Conservation (phyloP, 257 asterid species). For the Galeopsis tetrahit region DNA sequence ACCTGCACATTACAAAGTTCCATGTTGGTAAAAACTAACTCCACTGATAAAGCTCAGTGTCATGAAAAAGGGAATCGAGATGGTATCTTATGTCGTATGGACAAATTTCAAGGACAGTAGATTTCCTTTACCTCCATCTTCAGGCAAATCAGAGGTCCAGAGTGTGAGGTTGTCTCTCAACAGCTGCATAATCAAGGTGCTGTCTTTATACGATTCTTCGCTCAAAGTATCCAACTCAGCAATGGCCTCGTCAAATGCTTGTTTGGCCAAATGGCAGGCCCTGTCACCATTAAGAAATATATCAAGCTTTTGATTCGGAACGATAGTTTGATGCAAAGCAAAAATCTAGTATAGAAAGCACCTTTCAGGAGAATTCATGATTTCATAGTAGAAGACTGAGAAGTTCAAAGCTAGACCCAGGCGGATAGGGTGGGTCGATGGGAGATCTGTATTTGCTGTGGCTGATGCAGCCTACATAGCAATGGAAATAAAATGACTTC, state of each 20-base stretch:
- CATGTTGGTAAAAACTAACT: neutral
- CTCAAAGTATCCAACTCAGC: conserved; percentile 89
- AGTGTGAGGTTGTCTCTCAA: conserved; percentile 94
- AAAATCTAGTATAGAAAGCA: conserved; percentile 16
- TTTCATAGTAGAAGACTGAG: conserved; percentile 94
- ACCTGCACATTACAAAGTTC: conserved; percentile 44
- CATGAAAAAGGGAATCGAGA: neutral
- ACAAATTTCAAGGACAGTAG: neutral
- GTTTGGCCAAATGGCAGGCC: conserved; percentile 96
- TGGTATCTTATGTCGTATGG: neutral
- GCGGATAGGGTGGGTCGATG: conserved; percentile 94
- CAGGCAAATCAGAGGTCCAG: conserved; percentile 95
- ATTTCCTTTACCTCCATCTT: conserved; percentile 72
- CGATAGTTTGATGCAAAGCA: neutral
- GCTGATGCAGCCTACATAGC: conserved; percentile 71
- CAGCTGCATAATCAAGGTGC: conserved; percentile 95
- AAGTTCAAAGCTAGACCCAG: conserved; percentile 96
- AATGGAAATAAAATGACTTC: neutral
- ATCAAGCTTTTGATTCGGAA: neutral
- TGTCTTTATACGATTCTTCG: conserved; percentile 94
- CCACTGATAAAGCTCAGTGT: neutral
- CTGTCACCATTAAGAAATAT: conserved; percentile 42
- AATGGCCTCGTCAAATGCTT: conserved; percentile 93
- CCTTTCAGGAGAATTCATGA: conserved; percentile 95
- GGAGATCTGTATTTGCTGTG: conserved; percentile 75